Conservation (phyloP, 495 filamentous ascomycete genomes). For the Neohortaea acidophila region DNA sequence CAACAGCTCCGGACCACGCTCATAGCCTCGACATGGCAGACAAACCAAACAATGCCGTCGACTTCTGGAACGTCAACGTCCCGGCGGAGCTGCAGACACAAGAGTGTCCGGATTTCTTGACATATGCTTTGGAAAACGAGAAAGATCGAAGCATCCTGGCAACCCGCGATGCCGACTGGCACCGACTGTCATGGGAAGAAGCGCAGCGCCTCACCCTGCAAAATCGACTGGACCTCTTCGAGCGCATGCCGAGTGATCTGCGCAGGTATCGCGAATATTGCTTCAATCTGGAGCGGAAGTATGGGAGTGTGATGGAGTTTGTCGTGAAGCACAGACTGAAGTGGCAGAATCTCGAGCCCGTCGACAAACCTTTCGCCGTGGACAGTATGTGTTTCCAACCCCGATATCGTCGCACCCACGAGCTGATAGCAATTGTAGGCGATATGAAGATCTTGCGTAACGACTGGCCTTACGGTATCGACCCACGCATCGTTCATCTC, state of each 20-base stretch:
- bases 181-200: constrained; percentile 42
- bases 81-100: constrained; percentile 41
- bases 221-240: constrained; percentile 62
- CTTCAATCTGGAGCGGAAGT: constrained; percentile 47
- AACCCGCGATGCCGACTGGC: constrained; percentile 47
- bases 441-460: constrained; percentile 71
- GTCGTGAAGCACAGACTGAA: constrained; percentile 56
- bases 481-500: constrained; percentile 52
- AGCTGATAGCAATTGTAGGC: constrained; percentile 56
- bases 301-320: constrained; percentile 65
- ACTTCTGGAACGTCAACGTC: constrained; percentile 70
- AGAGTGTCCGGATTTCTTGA: constrained; percentile 56
- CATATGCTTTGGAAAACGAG: constrained; percentile 32
- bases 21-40: background rate
- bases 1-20: background rate
- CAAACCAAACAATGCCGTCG: background rate
- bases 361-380: constrained; percentile 34
- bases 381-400: too few species aligned
- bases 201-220: constrained; percentile 45
- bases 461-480: constrained; percentile 83
- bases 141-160: constrained; percentile 48
- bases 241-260: constrained; percentile 70
- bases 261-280: constrained; percentile 73
- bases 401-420: too few species aligned
- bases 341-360: constrained; percentile 35